Evolutionary conservation across 2,329 filamentous ascomycete species (phyloP), one percentile per base, ranked within the genome.

Genomic region (Lachnum nothofagi): DNA sequence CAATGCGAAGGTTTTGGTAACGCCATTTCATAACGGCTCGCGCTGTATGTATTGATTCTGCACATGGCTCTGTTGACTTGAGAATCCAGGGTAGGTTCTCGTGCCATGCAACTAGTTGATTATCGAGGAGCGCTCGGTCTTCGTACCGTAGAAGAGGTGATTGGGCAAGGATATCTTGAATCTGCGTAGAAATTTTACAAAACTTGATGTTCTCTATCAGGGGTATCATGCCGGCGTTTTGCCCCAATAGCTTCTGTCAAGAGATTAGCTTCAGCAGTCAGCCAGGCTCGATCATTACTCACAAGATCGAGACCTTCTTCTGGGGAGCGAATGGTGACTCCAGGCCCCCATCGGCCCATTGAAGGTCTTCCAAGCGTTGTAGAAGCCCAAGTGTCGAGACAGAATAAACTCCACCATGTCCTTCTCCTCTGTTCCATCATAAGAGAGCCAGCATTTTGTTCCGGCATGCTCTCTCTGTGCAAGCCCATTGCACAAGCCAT

Each of bases 11-110:
- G 59, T 88, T 89, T 62, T 87, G 82, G 63, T 87, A 91, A 12
- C 86, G 78, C 87, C 86, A 91, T 65, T 87, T 86, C 83, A 90
- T 88, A 58, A 90, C 78, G 54, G 81, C 81, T 43, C 86, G 77
- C 1, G 83, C 80, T 42, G 85, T 83, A 54, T 80, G 81, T 16
- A 90, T 76, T 2, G 83, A 80, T 56, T 87, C 83, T 0, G 84
- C 81, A 61, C 83, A 87, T 8, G 83, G 79, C 48, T 88, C 82
- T 9, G 72, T 78, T 17, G 80, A 78, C 56, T 79, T 74, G 27
- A 85, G 71, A 12, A 85, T 72, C 72, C 79, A 79, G 4, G 85
- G 86, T 1, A 90, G 75, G 42, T 78, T 80, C 48, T 81, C 79
- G 66, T 86, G 83, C 87, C 87, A 91, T 59, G 76, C 78, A 29